Evolutionary conservation across 2,329 filamentous ascomycete genomes (phyloP).

Genomic region (Raffaelea albimanens): DNA sequence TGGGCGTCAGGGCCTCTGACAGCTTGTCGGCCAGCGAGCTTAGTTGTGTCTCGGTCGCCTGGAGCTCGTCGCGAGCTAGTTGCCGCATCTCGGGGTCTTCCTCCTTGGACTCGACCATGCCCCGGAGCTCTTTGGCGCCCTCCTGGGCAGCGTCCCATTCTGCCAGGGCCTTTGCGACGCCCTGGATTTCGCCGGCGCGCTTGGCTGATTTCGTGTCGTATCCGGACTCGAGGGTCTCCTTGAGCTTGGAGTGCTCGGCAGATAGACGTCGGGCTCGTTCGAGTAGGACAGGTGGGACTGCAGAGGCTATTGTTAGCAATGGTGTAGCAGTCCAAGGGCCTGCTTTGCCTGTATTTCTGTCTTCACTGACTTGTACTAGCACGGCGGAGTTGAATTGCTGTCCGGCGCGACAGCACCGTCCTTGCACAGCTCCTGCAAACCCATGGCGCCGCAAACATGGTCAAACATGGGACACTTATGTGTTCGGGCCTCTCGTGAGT

Average conservation of each 20-base stretch:
- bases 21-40: conserved; percentile 56
- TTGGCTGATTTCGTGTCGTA: conserved; percentile 51
- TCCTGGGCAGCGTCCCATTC: conserved; percentile 47
- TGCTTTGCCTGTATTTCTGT: too few relatives aligned
- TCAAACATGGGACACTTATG: conserved; percentile 6
- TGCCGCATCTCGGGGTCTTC: conserved; percentile 61
- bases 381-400: conserved; percentile 23
- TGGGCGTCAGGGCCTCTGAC: conserved; percentile 70
- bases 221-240: conserved; percentile 35
- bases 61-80: conserved; percentile 74
- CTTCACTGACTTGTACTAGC: conserved; percentile 37
- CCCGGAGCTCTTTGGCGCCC: conserved; percentile 43
- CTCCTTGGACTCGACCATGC: conserved; percentile 42
- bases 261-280: conserved; percentile 49
- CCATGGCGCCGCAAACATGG: conserved; percentile 37
- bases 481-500: neutral
- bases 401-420: conserved; percentile 20
- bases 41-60: conserved; percentile 53
- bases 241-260: conserved; percentile 47
- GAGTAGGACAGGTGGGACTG: conserved; percentile 46
- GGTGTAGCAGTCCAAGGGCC: too few relatives aligned
- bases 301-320: too few relatives aligned
- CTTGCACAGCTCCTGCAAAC: conserved; percentile 41
- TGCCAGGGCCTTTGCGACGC: conserved; percentile 46
- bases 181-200: conserved; percentile 50